These are phyloP conservation scores for Coprinopsis marcescibilis DNA, from an alignment of 768 basidiomycete species.

Conservation along the genomic window DNA sequence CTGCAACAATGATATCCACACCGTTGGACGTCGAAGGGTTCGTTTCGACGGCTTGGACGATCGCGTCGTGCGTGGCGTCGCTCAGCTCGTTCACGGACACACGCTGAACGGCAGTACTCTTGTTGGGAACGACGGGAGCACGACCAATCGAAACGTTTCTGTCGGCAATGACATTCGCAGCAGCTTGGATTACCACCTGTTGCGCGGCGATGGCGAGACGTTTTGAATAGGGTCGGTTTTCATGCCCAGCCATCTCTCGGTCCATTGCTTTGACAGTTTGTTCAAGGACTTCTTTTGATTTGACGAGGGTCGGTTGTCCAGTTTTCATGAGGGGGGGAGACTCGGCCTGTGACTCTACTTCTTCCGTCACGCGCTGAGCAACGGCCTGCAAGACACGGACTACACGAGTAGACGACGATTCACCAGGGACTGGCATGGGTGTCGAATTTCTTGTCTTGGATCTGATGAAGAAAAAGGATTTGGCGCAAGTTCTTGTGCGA, in stretches of 20 bases:
- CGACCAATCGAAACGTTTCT: constrained; percentile 36
- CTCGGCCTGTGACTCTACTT: constrained; percentile 63
- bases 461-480: constrained; percentile 1
- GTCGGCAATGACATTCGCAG: constrained; percentile 56
- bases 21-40: constrained; percentile 69
- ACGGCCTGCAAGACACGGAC: constrained; percentile 73
- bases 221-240: no score
- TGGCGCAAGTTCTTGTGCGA: neutral
- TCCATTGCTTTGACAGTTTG: constrained; percentile 71
- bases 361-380: constrained; percentile 72
- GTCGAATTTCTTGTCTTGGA: constrained; percentile 1
- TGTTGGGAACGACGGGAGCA: constrained; percentile 30
- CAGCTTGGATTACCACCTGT: constrained; percentile 77
- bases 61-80: constrained; percentile 55
- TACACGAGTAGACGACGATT: constrained; percentile 60
- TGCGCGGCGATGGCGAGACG: constrained; percentile 72
- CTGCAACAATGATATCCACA: constrained; percentile 76
- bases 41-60: constrained; percentile 77
- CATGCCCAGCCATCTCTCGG: constrained; percentile 53
- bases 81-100: constrained; percentile 48
- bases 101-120: constrained; percentile 39
- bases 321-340: constrained; percentile 38
- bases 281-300: constrained; percentile 75
- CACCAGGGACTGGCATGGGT: constrained; percentile 12
- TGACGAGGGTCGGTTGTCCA: constrained; percentile 56